Evolutionary conservation across 1,284 basidiomycete genomes (phyloP).

Genomic region (Ceratobasidium papillatum): DNA sequence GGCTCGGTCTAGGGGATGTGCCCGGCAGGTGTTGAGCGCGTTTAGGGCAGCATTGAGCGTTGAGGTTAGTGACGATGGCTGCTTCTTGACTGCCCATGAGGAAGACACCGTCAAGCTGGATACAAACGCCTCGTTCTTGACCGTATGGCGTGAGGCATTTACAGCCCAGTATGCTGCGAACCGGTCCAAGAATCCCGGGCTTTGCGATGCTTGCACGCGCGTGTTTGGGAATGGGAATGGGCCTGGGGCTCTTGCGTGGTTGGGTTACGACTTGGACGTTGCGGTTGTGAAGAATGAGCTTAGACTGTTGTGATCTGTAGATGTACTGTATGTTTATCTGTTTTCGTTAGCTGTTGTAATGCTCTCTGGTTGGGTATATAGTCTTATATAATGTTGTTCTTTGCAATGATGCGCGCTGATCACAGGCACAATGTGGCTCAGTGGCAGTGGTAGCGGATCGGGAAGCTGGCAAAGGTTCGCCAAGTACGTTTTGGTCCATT

Average conservation of each 20-base stretch:
- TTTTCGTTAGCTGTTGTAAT: not conserved
- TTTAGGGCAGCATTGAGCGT: slow-evolving; percentile 25
- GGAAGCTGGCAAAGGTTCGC: not conserved
- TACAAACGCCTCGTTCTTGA: slow-evolving; percentile 23
- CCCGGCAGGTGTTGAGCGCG: slow-evolving; percentile 25
- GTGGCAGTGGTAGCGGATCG: slow-evolving; percentile 8
- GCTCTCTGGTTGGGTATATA: not conserved
- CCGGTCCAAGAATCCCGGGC: slow-evolving; percentile 31
- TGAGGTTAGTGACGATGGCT: slow-evolving; percentile 18
- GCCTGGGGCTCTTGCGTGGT: slow-evolving; percentile 22
- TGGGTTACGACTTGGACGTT: slow-evolving; percentile 22
- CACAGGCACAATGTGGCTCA: slow-evolving; percentile 23
- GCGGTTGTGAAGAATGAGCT: slow-evolving; percentile 12
- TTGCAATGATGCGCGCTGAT: not conserved
- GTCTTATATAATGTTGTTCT: slow-evolving; percentile 2
- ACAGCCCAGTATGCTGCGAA: not conserved
- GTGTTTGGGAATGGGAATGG: slow-evolving; percentile 30
- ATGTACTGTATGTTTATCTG: not conserved
- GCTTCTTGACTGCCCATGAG: not conserved
- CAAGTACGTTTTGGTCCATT: not conserved
- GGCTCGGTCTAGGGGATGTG: slow-evolving; percentile 31
- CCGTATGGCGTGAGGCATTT: slow-evolving; percentile 31
- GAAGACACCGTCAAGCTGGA: slow-evolving; percentile 6
- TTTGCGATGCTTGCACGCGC: slow-evolving; percentile 9
- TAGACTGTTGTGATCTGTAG: slow-evolving; percentile 13